Conservation (phyloP, 129 eudicot genomes). For the Centella asiatica region DNA sequence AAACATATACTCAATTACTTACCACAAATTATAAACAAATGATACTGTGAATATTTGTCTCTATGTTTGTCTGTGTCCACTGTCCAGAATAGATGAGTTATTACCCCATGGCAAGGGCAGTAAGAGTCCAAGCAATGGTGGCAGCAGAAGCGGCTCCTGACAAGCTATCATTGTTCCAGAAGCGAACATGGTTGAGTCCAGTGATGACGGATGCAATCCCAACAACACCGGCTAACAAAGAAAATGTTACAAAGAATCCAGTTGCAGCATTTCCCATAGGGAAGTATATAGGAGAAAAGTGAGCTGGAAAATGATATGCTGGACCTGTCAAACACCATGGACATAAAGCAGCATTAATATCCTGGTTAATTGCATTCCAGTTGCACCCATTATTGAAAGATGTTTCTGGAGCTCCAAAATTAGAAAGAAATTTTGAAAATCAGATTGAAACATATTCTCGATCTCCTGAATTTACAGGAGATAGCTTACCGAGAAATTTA, state of each 20-base stretch:
- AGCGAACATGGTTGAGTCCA: constrained; percentile 59
- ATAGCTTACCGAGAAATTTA: too few relatives aligned
- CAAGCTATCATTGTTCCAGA: constrained; percentile 53
- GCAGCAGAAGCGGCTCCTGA: constrained; percentile 82
- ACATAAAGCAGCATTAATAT: not conserved
- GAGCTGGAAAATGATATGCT: constrained; percentile 69
- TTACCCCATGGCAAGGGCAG: constrained; percentile 94
- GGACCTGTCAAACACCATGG: constrained; percentile 46
- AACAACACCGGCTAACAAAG: constrained; percentile 79
- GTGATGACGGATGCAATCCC: constrained; percentile 67
- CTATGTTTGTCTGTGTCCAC: not conserved
- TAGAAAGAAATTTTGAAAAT: too few relatives aligned
- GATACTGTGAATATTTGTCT: not conserved
- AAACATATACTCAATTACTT: not conserved
- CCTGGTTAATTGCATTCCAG: not conserved
- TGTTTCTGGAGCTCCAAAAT: too few relatives aligned
- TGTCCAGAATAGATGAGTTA: constrained; percentile 3
- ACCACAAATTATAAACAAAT: not conserved
- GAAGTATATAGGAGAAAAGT: constrained; percentile 85
- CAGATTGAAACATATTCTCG: too few relatives aligned
- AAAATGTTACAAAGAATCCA: constrained; percentile 69
- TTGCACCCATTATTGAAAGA: too few relatives aligned
- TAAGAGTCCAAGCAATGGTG: constrained; percentile 72
- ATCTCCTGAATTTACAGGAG: too few relatives aligned
- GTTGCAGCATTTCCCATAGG: constrained; percentile 99